These are phyloP conservation scores for Micractinium conductrix DNA, from an alignment of 139 green algal genomes.

Conservation along the genomic window DNA sequence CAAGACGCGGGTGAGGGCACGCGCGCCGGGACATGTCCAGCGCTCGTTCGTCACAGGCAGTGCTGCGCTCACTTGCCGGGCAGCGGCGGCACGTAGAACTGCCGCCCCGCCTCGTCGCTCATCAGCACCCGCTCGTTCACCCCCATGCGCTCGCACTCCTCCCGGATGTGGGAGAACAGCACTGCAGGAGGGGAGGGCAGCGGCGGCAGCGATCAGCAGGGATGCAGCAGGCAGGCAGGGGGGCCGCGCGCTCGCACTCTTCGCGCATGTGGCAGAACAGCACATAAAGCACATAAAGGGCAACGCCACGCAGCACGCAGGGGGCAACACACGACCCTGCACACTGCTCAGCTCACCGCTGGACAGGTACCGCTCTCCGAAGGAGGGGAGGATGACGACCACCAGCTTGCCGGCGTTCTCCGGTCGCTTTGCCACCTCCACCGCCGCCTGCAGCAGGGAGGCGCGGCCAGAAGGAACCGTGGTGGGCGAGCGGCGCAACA, in stretches of 20 bases:
- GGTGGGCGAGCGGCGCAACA: too few relatives aligned
- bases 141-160: constrained; percentile 60
- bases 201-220: background rate
- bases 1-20: too few relatives aligned
- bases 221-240: background rate
- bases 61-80: background rate
- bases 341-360: background rate
- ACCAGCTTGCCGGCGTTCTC: constrained; percentile 73
- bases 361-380: constrained; percentile 52
- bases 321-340: too few relatives aligned
- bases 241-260: too few relatives aligned
- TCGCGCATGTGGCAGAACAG: background rate
- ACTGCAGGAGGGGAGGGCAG: constrained; percentile 29
- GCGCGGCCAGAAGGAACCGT: too few relatives aligned
- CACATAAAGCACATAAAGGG: background rate
- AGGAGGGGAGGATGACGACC: constrained; percentile 70
- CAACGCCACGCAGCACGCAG: too few relatives aligned
- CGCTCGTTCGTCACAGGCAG: too few relatives aligned
- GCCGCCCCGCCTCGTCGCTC: constrained; percentile 64
- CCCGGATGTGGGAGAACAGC: constrained; percentile 42
- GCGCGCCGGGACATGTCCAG: too few relatives aligned
- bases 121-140: constrained; percentile 78
- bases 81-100: constrained; percentile 70
- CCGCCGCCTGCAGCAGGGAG: constrained; percentile 34
- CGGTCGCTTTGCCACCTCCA: constrained; percentile 48